Conservation (phyloP, 2,329 filamentous ascomycete genomes). For the Aspergillus pseudonomiae region DNA sequence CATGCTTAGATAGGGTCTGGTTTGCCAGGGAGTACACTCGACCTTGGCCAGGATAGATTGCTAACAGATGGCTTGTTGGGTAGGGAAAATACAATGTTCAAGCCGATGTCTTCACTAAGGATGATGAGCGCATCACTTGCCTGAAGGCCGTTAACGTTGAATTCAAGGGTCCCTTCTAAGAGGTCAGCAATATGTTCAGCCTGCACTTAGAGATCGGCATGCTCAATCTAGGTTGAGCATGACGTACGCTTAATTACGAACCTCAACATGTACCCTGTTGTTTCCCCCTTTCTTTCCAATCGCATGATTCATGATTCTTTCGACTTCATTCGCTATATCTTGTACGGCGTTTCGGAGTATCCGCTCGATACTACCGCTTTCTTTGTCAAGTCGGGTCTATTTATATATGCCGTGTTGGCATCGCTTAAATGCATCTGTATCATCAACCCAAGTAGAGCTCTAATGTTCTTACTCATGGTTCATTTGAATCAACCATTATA, state of each 20-base stretch:
- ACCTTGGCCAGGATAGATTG: not conserved
- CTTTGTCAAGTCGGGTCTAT: not conserved
- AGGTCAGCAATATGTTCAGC: not conserved
- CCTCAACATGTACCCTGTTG: not conserved
- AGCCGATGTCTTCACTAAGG: slow-evolving; percentile 78
- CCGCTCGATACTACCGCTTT: slow-evolving; percentile 2
- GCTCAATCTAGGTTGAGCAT: not conserved
- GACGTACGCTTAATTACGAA: not conserved
- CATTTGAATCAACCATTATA: not conserved
- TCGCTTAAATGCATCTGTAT: not conserved
- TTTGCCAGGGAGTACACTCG: not conserved
- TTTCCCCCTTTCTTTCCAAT: slow-evolving; percentile 3
- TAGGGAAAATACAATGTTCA: slow-evolving; percentile 88
- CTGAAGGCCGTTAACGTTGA: slow-evolving; percentile 64
- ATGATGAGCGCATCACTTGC: slow-evolving; percentile 80
- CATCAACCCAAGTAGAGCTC: not conserved
- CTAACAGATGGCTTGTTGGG: slow-evolving; percentile 10
- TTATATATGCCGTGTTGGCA: too few relatives aligned
- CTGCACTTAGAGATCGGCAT: not conserved
- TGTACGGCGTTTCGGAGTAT: slow-evolving; percentile 20
- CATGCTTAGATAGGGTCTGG: not conserved
- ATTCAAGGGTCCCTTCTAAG: slow-evolving; percentile 27
- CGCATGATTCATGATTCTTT: slow-evolving; percentile 11
- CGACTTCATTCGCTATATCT: slow-evolving; percentile 9
- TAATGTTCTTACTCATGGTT: not conserved